A percentile compares a stretch with the other conserved stretches of the same genome.
Evolutionary conservation across 2,329 filamentous ascomycete genomes (phyloP).

Genomic region (Tothia fuscella): DNA sequence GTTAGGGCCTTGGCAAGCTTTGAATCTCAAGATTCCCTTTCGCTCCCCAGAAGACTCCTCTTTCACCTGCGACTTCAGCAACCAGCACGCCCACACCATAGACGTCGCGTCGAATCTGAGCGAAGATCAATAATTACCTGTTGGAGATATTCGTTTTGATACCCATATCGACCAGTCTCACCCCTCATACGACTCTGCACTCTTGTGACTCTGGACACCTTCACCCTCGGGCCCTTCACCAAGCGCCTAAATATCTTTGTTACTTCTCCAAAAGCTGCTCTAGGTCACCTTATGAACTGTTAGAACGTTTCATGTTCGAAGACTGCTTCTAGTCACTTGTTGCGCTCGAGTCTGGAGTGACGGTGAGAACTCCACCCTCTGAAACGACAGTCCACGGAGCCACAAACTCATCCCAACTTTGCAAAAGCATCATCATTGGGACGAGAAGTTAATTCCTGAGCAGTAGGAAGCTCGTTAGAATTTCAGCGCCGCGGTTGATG

Average conservation of each 20-base stretch:
- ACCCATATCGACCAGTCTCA: not conserved
- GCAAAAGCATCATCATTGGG: not conserved
- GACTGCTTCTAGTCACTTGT: not conserved
- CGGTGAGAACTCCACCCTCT: not conserved
- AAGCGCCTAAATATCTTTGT: not conserved
- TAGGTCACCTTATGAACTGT: slow-evolving; percentile 1
- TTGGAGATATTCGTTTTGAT: slow-evolving; percentile 6
- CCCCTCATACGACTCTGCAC: not conserved
- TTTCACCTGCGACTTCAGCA: no score
- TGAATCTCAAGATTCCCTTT: no score
- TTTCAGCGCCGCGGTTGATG: slow-evolving; percentile 6
- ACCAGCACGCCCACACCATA: no score
- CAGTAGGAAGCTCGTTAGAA: no score
- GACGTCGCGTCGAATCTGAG: no score
- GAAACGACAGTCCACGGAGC: not conserved
- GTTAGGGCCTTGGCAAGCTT: no score
- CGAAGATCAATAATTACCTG: no score
- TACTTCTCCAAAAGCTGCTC: not conserved
- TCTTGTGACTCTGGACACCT: not conserved
- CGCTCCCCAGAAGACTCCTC: no score
- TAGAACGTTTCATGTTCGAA: not conserved
- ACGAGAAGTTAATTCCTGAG: not conserved
- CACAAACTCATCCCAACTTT: not conserved
- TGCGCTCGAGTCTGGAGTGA: slow-evolving; percentile 1
- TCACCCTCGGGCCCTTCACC: slow-evolving; percentile 1